Base-by-base conservation (phyloP, 1,284 basidiomycete species). In the Sporisorium exsertum region DNA sequence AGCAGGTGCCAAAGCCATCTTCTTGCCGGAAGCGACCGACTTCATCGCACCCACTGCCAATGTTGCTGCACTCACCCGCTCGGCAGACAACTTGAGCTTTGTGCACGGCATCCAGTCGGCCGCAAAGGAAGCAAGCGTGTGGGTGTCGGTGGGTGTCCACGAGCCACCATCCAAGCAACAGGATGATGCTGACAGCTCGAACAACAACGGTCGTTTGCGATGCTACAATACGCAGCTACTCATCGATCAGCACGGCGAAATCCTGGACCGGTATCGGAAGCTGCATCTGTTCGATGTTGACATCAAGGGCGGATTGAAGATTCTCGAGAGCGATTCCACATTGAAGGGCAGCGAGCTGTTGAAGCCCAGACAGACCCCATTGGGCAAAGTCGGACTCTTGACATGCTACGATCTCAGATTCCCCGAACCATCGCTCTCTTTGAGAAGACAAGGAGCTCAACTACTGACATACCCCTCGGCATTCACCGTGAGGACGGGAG, bases 381-480 rank as follows among this genome's bases (percentile, higher is more conserved):
- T 88, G 12, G 88, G 88, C 15, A 86, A 85, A 15, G 29, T 79
- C 0, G 75, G 67, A 1, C 72, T 88, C n/a, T 81, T 88, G 64
- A 89, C 88, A 7, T 89, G 88, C 83, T 89, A 88, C 80, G 88
- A 89, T 71, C 77, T 89, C 22, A 84, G 88, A 0, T 88, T 88
- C 62, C 88, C 88, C 1, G 88, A 89, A 72, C 83, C 86, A 0
- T 85, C 87, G 1, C 78, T 87, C 6, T 80, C 86, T 3, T 77
- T 89, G 9, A 83, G 87, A 0, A 63, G 86, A 15, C 77, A 83
- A 33, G 88, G 88, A 0, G 88, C 88, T 0, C 80, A 88, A 6
- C 68, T 88, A n/a, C 68, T 89, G 16, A 86, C 87, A 0, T 88
- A 88, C 69, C 88, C 88, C 0, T 86, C 86, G 0, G 88, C 88